These are phyloP conservation scores for Hydnomerulius pinastri DNA, from an alignment of 768 basidiomycete genomes.

Conservation along the genomic window DNA sequence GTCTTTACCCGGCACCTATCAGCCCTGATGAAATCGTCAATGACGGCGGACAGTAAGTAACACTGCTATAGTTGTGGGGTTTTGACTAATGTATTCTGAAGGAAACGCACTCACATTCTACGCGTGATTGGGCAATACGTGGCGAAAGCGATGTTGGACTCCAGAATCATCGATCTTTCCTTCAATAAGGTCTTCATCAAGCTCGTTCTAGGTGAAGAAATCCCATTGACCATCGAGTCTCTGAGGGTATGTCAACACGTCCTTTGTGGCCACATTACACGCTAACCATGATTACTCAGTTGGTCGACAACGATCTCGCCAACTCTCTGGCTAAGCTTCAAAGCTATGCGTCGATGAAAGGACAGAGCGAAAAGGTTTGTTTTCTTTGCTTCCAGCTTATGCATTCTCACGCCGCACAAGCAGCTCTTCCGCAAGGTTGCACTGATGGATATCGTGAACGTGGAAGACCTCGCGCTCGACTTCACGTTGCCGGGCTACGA, in stretches of 20 bases:
- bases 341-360: constrained; percentile 54
- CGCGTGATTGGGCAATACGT: constrained; percentile 94
- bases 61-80: not conserved
- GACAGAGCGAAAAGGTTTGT: constrained; percentile 57
- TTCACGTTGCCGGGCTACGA: constrained; percentile 97
- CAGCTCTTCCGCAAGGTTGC: constrained; percentile 59
- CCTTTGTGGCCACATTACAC: not conserved
- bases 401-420: not conserved
- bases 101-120: constrained; percentile 84
- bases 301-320: constrained; percentile 83
- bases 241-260: constrained; percentile 62
- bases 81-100: constrained; percentile 30
- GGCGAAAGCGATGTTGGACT: constrained; percentile 96
- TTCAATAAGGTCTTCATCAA: constrained; percentile 96
- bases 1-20: constrained; percentile 88
- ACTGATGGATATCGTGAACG: constrained; percentile 58
- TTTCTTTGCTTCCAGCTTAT: not conserved
- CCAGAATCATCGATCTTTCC: constrained; percentile 93
- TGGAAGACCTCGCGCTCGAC: constrained; percentile 91
- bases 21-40: constrained; percentile 65
- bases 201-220: constrained; percentile 81
- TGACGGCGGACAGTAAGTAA: constrained; percentile 73
- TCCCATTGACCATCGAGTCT: constrained; percentile 81
- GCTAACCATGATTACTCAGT: constrained; percentile 41
- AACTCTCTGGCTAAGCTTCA: constrained; percentile 83